Evolutionary conservation across 306 rosid genomes (phyloP).

Genomic region (Corylus americana): DNA sequence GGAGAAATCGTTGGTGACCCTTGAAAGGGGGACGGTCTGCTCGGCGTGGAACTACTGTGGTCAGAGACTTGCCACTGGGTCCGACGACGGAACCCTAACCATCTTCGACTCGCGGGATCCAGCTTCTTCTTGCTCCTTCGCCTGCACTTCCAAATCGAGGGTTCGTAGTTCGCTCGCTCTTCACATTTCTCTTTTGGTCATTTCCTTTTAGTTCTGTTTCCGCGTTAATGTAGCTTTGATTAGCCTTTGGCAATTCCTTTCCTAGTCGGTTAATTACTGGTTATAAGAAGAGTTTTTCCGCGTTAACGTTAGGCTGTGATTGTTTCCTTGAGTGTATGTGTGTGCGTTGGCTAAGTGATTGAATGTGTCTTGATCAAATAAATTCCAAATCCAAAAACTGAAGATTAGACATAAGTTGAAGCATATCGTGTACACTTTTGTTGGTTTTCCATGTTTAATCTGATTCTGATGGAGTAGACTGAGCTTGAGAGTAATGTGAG

Average conservation of each 20-base stretch:
- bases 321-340: neutral
- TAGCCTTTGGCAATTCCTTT: neutral
- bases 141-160: conserved; percentile 58
- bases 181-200: neutral
- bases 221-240: neutral
- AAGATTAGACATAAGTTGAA: neutral
- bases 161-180: conserved; percentile 32
- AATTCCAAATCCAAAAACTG: neutral
- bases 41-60: conserved; percentile 76
- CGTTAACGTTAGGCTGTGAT: neutral
- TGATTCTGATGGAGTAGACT: neutral
- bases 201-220: neutral
- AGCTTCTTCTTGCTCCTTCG: conserved; percentile 63
- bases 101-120: conserved; percentile 66
- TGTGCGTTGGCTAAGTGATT: neutral
- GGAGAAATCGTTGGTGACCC: conserved; percentile 70
- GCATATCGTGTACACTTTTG: neutral
- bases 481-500: neutral
- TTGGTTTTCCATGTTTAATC: neutral
- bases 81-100: conserved; percentile 61
- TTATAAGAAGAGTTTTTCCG: neutral
- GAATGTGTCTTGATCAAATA: neutral
- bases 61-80: conserved; percentile 67
- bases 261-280: neutral
- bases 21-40: conserved; percentile 64